Base-by-base conservation (phyloP, 345 rosid species). In the Turritis glabra region DNA sequence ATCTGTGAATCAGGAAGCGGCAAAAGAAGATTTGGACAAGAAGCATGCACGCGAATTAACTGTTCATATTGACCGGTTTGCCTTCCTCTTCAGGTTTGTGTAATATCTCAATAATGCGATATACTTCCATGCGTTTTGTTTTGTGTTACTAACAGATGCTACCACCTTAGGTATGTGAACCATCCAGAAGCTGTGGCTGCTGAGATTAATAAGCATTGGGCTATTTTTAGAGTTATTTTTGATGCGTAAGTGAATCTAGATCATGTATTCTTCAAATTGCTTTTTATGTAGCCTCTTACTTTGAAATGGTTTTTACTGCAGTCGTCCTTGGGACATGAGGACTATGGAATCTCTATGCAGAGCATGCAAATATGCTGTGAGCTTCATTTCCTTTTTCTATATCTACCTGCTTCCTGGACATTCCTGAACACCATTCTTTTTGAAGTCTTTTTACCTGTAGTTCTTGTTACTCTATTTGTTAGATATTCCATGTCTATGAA, bases 321-420 rank as follows among this genome's bases (percentile, higher is more conserved):
- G 99, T 79, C 97, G 98, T 87, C 97, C 99, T 73, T 96, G 99
- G 98, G 99, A 92, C 81, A 88, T 89, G 99, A 85, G 94, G 79
- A 96, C 97, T 14, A 96, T 96, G 99, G 99, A 96, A 78, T 89
- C 99, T 79, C 87, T 96, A 64, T 96, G 98, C 76, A 92, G 99
- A 81, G 98, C 97, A 75, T 96, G 99, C 85, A 96, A 96, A 88
- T 92, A 92, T 75, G 99, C 99, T 78, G 99, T 96, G 84, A 87
- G 99, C 13, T 63, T 74, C 68, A 22, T 18, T 43, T 62, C 52
- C 32, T 62, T 62, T 61, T 62, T 40, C 37, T 62, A 15, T n/a
- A 25, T 23, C 23, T 41, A 41, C 32, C 2, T 61, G 52, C 35
- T 61, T 40, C 14, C 30, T 61, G 35, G 48, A 22, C 13, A 37